Conservation (phyloP, 495 filamentous ascomycete genomes). For the Aspergillus cristatus region DNA sequence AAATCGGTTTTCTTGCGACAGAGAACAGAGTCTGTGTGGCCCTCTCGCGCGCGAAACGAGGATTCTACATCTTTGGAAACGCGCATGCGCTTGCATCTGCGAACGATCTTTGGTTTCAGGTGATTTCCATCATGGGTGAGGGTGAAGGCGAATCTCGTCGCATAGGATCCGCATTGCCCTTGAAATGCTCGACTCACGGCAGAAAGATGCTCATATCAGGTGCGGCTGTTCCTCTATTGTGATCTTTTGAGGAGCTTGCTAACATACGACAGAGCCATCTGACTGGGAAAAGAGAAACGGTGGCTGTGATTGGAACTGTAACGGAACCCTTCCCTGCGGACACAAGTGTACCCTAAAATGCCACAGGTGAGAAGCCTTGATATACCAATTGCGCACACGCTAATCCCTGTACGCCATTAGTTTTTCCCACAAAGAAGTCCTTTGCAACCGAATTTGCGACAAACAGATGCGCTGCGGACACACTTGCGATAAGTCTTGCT, state of each 20-base stretch:
- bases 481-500: conserved; percentile 14
- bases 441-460: conserved; percentile 21
- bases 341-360: conserved; percentile 30
- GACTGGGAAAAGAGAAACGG: conserved; percentile 47
- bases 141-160: conserved; percentile 10
- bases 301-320: conserved; percentile 35
- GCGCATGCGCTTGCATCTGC: conserved; percentile 37
- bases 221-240: not conserved
- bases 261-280: conserved; percentile 13
- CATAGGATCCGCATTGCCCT: conserved; percentile 25
- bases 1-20: conserved; percentile 63
- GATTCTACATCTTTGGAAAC: conserved; percentile 87
- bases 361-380: conserved; percentile 23
- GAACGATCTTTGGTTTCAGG: conserved; percentile 26
- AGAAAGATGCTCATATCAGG: conserved; percentile 20
- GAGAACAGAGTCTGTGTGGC: conserved; percentile 82
- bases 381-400: not conserved
- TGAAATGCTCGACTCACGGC: conserved; percentile 33
- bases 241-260: not conserved
- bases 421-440: conserved; percentile 19
- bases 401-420: conserved; percentile 5
- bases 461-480: conserved; percentile 23
- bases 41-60: conserved; percentile 73
- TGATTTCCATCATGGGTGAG: conserved; percentile 26
- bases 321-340: conserved; percentile 25